A percentile compares a stretch with the other conserved stretches of the same genome.
Conservation (phyloP, 805 yeast genomes). For the Ogataea pilisensis region DNA sequence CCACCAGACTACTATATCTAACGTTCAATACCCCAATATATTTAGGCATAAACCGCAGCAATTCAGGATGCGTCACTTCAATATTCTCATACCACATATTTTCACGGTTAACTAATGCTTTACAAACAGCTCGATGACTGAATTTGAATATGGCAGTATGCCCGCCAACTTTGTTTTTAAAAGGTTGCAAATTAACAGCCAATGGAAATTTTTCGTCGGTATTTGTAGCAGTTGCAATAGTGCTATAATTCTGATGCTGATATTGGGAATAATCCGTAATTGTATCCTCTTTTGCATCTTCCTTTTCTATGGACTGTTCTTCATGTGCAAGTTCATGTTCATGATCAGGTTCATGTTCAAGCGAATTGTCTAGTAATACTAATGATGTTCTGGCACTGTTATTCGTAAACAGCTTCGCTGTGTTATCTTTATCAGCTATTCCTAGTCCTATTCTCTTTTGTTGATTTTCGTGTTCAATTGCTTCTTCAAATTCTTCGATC, state of each 20-base stretch:
- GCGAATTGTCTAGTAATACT: not conserved
- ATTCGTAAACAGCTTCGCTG: too few species aligned
- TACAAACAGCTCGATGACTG: slow-evolving; percentile 88
- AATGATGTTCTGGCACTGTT: not conserved
- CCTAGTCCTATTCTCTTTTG: slow-evolving; percentile 2
- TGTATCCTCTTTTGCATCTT: too few species aligned
- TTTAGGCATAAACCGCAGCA: slow-evolving; percentile 83
- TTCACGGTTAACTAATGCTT: slow-evolving; percentile 86
- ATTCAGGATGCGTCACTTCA: slow-evolving; percentile 70
- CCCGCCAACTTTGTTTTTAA: slow-evolving; percentile 94
- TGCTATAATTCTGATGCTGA: too few species aligned
- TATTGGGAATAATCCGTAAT: too few species aligned
- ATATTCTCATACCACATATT: slow-evolving; percentile 88
- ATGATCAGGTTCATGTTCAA: not conserved
- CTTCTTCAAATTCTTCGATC: slow-evolving; percentile 24
- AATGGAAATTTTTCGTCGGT: slow-evolving; percentile 48
- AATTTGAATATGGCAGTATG: slow-evolving; percentile 95
- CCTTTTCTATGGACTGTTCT: too few species aligned
- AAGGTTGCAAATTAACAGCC: slow-evolving; percentile 87
- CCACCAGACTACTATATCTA: slow-evolving; percentile 51
- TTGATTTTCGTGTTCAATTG: slow-evolving; percentile 15
- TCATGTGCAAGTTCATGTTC: not conserved
- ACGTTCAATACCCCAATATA: slow-evolving; percentile 94
- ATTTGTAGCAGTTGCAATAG: slow-evolving; percentile 7
- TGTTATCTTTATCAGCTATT: not conserved